Percentiles rank a stretch among this genome's conserved stretches.
These are phyloP conservation scores for Prinsepia uniflora DNA, from an alignment of 306 rosid species.

Conservation along the genomic window DNA sequence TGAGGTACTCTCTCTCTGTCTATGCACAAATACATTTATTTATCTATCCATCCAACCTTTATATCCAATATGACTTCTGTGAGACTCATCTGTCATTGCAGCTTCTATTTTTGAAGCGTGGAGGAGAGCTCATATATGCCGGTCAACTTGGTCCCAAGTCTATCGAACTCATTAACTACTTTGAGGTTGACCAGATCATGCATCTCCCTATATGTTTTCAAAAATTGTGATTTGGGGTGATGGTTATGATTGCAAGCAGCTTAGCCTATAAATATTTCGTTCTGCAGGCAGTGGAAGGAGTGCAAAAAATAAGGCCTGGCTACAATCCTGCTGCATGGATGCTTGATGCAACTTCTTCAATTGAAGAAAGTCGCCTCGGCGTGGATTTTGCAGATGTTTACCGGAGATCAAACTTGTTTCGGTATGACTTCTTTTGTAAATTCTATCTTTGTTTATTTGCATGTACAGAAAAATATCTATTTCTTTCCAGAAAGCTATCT, in stretches of 20 bases:
- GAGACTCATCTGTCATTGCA: conserved; percentile 37
- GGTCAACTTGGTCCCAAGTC: conserved; percentile 97
- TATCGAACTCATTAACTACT: conserved; percentile 72
- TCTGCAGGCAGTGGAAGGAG: conserved; percentile 81
- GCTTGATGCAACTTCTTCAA: conserved; percentile 81
- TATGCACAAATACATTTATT: background rate
- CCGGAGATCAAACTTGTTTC: conserved; percentile 68
- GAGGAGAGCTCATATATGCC: conserved; percentile 97
- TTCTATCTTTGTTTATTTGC: conserved; percentile 6
- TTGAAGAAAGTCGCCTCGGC: conserved; percentile 76
- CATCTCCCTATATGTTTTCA: conserved; percentile 9
- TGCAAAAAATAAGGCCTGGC: conserved; percentile 69
- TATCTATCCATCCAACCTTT: background rate
- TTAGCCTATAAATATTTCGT: conserved; percentile 21
- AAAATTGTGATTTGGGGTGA: conserved; percentile 17
- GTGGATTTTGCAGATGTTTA: conserved; percentile 93
- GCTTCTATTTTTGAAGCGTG: conserved; percentile 97
- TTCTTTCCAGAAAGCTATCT: background rate
- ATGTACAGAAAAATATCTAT: conserved; percentile 1
- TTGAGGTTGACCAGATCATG: conserved; percentile 59
- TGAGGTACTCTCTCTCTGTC: conserved; percentile 49
- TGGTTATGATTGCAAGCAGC: conserved; percentile 9
- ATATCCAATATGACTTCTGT: too few relatives aligned
- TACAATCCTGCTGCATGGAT: conserved; percentile 96
- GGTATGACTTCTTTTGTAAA: conserved; percentile 45